Percentiles rank a stretch among this genome's conserved stretches.
Conservation (phyloP, 75 land plant genomes). For the Cunninghamia lanceolata region DNA sequence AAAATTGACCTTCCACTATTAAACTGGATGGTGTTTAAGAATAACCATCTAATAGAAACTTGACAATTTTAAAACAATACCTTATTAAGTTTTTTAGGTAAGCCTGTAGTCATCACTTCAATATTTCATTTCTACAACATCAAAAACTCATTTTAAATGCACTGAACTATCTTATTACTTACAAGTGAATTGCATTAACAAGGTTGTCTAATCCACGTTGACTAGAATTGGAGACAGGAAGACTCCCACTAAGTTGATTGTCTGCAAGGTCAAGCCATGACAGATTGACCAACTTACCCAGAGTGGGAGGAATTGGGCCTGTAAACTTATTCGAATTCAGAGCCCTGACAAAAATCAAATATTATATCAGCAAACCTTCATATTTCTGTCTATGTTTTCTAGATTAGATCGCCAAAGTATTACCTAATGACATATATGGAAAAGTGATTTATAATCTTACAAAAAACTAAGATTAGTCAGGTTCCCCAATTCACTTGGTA, state of each 20-base stretch:
- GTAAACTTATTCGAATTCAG: slow-evolving; percentile 55
- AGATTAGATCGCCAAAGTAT: not conserved
- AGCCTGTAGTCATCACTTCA: not conserved
- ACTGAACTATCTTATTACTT: slow-evolving; percentile 17
- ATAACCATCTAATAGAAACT: too few species aligned
- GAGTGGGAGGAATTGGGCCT: slow-evolving; percentile 61
- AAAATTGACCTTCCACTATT: too few species aligned
- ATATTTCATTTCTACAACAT: not conserved
- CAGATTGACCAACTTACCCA: slow-evolving; percentile 47
- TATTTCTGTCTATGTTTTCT: not conserved
- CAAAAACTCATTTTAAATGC: not conserved
- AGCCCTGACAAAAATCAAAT: slow-evolving; percentile 9
- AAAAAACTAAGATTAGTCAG: not conserved
- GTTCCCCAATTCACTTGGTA: not conserved
- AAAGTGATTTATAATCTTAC: not conserved
- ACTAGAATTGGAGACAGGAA: slow-evolving; percentile 51
- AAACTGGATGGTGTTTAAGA: too few species aligned
- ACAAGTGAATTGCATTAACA: slow-evolving; percentile 56
- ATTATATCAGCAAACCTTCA: not conserved
- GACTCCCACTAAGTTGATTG: slow-evolving; percentile 46
- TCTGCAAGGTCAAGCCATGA: slow-evolving; percentile 72
- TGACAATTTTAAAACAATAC: too few species aligned
- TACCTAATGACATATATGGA: not conserved
- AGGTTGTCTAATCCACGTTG: slow-evolving; percentile 56
- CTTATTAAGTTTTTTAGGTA: too few species aligned